phyloP scores from a whole-genome alignment of 2,329 filamentous ascomycete genomes.

The Aphanoascus verrucosus region DNA sequence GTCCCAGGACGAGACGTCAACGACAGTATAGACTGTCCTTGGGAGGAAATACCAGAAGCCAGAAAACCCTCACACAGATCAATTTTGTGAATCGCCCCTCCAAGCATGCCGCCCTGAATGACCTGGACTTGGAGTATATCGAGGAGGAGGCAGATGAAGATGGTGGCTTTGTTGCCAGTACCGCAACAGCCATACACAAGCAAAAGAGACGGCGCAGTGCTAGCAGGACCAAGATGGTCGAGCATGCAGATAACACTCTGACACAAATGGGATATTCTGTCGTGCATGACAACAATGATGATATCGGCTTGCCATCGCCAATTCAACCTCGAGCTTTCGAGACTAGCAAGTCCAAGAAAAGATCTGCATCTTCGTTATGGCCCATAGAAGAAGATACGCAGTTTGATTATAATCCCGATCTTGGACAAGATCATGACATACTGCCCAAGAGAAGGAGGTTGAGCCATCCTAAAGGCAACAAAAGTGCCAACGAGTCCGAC shows the following conservation, averaged over 20 bases:
- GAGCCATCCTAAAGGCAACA: neutral
- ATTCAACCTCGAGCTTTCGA: neutral
- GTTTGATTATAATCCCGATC: neutral
- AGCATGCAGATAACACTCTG: slow-evolving; percentile 9
- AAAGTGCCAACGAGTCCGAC: neutral
- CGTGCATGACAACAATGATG: slow-evolving; percentile 17
- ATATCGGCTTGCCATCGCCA: neutral
- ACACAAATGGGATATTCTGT: slow-evolving; percentile 12
- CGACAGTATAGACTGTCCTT: slow-evolving; percentile 14
- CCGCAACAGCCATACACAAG: neutral
- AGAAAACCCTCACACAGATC: slow-evolving; percentile 35
- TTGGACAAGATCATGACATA: neutral
- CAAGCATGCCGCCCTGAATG: slow-evolving; percentile 14
- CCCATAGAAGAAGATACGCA: slow-evolving; percentile 10
- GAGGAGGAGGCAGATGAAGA: slow-evolving; percentile 21
- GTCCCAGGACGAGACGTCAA: neutral
- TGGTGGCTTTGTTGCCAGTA: slow-evolving; percentile 11
- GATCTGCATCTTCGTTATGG: slow-evolving; percentile 4
- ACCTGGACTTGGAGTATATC: slow-evolving; percentile 27
- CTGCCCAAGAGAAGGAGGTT: neutral
- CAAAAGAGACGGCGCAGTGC: neutral
- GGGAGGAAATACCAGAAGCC: slow-evolving; percentile 19
- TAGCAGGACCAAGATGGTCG: neutral
- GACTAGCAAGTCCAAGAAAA: neutral
- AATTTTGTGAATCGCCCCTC: slow-evolving; percentile 27